Base-by-base conservation (phyloP, 257 asterid species). In the Ilex asprella region DNA sequence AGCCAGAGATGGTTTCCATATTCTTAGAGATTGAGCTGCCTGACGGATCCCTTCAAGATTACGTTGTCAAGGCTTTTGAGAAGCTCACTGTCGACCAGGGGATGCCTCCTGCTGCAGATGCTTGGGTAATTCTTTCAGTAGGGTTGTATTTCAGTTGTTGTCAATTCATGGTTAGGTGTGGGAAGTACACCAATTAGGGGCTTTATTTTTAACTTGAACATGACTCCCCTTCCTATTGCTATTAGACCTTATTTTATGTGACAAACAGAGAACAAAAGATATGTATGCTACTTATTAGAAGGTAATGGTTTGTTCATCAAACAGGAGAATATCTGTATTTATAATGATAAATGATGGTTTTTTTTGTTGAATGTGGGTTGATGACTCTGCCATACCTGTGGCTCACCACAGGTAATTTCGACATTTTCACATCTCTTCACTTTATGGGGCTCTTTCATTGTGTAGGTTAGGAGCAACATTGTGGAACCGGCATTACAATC, bases 31-130 rank as follows among this genome's bases (percentile, higher is more conserved):
- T 89, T 13, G 70, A 77, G 46, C 43, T 50, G 10, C 74, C 86
- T 11, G 70, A 72, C 59, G 93, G 84, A 41, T 84, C 87, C 59
- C 84, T 87, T 54, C 84, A 70, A 61, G 88, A 81, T 66, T 73
- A 76, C 70, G 67, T 84, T 54, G 43, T 76, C 61, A 84, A 77
- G 81, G 92, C 88, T 31, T 80, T 89, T 31, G 84, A 84, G 80
- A 89, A 87, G 63, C 97, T 93, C 16, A 76, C 94, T 0, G 94
- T 93, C 16, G 96, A 87, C 16, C 88, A 87, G 12, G 99, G 99
- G 46, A 80, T 93, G 87, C 99, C 99, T 65, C 97, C 99, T 15
- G 86, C 94, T 60, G 68, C 90, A 6, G 99, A 93, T 73, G 78
- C 90, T 64, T 93, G 97, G 97, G 97, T 93, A 80, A 54, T 58